Conservation (phyloP, 106 monocot genomes). For the Dendrobium catenatum region DNA sequence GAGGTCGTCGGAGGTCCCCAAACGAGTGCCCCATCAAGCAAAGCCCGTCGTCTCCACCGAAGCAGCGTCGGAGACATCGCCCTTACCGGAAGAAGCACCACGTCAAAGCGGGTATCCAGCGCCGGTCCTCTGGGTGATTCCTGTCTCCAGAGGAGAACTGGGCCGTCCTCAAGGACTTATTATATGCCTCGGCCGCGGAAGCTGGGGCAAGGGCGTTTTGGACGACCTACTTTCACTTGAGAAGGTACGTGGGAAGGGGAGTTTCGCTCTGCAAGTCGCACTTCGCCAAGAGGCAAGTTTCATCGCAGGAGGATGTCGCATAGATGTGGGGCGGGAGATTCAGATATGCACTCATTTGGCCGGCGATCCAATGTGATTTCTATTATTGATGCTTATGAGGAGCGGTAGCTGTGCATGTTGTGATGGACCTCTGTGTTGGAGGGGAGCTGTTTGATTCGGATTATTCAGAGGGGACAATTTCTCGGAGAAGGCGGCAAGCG, state of each 20-base stretch:
- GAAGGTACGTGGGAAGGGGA: constrained; percentile 14
- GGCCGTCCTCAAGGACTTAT: constrained; percentile 17
- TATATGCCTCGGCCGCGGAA: constrained; percentile 25
- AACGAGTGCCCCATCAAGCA: background rate
- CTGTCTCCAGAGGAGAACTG: constrained; percentile 20
- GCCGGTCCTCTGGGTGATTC: constrained; percentile 21
- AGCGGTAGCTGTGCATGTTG: constrained; percentile 21
- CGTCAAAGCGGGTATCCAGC: constrained; percentile 4
- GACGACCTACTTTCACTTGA: constrained; percentile 24
- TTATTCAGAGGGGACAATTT: constrained; percentile 28
- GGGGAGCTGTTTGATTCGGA: constrained; percentile 33
- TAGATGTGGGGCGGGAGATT: constrained; percentile 28
- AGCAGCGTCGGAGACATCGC: background rate
- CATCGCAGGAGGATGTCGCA: constrained; percentile 24
- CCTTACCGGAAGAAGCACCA: constrained; percentile 12
- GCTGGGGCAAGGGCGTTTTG: constrained; percentile 29
- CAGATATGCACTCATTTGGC: constrained; percentile 31
- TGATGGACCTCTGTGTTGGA: constrained; percentile 27
- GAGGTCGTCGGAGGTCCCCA: background rate
- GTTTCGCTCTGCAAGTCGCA: constrained; percentile 28
- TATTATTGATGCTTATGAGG: constrained; percentile 23
- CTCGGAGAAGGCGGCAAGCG: constrained; percentile 26
- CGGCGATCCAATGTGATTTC: constrained; percentile 23
- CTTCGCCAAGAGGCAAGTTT: constrained; percentile 26
- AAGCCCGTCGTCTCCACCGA: background rate